Conservation (phyloP, 805 yeast genomes). For the Barnettozyma siamensis region DNA sequence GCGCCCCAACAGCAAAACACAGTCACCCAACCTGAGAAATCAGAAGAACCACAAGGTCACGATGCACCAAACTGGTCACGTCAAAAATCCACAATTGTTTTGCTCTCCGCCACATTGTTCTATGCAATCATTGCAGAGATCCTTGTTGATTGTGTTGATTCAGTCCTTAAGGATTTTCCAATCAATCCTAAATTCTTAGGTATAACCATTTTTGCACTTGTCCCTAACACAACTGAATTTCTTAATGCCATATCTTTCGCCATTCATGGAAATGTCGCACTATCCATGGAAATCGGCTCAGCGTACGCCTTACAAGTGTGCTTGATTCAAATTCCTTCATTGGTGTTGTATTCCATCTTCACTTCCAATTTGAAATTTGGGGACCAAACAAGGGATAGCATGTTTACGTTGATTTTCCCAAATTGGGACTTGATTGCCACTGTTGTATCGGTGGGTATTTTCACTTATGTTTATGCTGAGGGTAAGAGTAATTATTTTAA, state of each 20-base stretch:
- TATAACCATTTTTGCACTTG: constrained; percentile 88
- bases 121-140: constrained; percentile 95
- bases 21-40: too few relatives aligned
- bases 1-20: too few relatives aligned
- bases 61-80: constrained; percentile 98
- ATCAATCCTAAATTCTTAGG: constrained; percentile 89
- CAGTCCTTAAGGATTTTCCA: constrained; percentile 71
- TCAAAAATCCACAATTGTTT: constrained; percentile 71
- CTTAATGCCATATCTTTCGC: constrained; percentile 97
- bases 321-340: constrained; percentile 84
- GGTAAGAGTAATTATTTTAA: constrained; percentile 96
- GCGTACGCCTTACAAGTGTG: constrained; percentile 97
- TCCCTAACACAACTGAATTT: constrained; percentile 96
- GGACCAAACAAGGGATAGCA: constrained; percentile 32
- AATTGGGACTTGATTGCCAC: constrained; percentile 92
- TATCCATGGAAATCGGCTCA: constrained; percentile 96
- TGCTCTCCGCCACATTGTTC: constrained; percentile 75
- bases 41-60: constrained; percentile 49
- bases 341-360: constrained; percentile 70
- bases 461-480: constrained; percentile 91
- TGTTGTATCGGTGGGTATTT: constrained; percentile 77
- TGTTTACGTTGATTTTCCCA: constrained; percentile 86
- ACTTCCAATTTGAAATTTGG: constrained; percentile 31
- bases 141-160: constrained; percentile 89
- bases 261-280: constrained; percentile 89